Evolutionary conservation across 1,284 basidiomycete genomes (phyloP), one percentile per base, ranked within the genome.

Genomic region (Mycosarcoma mackinlayi): DNA sequence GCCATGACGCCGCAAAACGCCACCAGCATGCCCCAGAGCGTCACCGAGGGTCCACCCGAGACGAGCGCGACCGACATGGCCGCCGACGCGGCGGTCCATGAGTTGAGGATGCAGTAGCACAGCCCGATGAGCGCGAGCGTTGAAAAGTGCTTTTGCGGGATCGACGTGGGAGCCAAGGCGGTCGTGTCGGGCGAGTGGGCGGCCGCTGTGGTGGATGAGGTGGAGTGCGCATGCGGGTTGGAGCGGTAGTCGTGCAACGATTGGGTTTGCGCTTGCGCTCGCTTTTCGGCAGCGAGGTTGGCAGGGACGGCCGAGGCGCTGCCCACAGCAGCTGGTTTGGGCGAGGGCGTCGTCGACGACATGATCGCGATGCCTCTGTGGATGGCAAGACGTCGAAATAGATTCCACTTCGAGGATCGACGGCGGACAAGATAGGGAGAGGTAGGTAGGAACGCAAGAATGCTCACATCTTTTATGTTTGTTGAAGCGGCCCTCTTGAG

Each of bases 1-100:
- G 74, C 56, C 45, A 84, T 65, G 33, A 81, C 81, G 4, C 84
- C 82, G 23, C 79, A 50, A 39, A 79, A 76, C 4, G 81, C 77
- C 3, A 77, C 76, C 25, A 84, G 46, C 50, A 84, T 77, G 27
- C 84, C 84, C 82, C 82, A 84, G 38, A 84, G 74, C 10, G 83
- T 77, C 3, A 82, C 83, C 5, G 75, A 73, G 6, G 83, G 83
- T 2, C 83, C 83, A 6, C 83, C 83, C 2, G 78, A 81, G 21
- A 80, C 64, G 21, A 84, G 68, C 10, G 72, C 77, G 33, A 80
- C 57, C 19, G 63, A 66, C n/a, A 80, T 61, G 13, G 73, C 70
- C 1, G 76, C 78, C 6, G 75, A 68, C 42, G 78, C 77, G 1
- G 82, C 82, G 5, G 78, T 78, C 77, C 81, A 80, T 0, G 72